Evolutionary conservation across 2,329 filamentous ascomycete genomes (phyloP), one percentile per base, ranked within the genome.

Genomic region (Sordariomycetes sp.): DNA sequence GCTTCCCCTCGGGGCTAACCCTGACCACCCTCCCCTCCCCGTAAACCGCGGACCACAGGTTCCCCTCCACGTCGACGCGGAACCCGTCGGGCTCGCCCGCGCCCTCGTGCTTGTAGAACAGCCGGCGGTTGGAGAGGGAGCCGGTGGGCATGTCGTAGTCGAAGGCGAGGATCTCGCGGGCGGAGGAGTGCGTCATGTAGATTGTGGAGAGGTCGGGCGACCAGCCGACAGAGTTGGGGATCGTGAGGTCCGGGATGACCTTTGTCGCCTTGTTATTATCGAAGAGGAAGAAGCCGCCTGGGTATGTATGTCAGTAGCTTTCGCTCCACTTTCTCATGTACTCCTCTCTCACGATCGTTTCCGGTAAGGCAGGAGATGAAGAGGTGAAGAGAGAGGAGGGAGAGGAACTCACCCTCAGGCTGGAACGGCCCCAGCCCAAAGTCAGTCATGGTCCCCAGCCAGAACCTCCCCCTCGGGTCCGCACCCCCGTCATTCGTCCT

Each of bases 21-120:
- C 87, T 82, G 62, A 95, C 72, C 25, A 96, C 88, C 60, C 82
- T 80, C 59, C 80, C 76, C 61, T 86, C 87, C 57, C 90, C 90
- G 66, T 89, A 94, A n/a, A 94, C 76, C 8, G 89, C 88, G 60
- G 87, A 85, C 91, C 92, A 96, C 65, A 96, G 77, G 72, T 87
- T 86, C n/a, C 90, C 90, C 57, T 95, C 82, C 51, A 78, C 80
- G 66, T 96, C 91, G 65, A 95, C 80, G 61, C 86, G 85, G 71
- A 92, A 91, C 2, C 91, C 91, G 69, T 96, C 91, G 1, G 90
- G 90, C 10, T 56, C 58, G 53, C 85, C 85, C 28, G 78, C 69
- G 1, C 80, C 80, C 3, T 80, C 76, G 66, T 90, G 82, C 58
- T 78, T 74, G 72, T 90, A 92, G 71, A 90, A 90, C 42, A 85